phyloP scores from a whole-genome alignment of 169 alveolate species.

The Eimeria praecox region DNA sequence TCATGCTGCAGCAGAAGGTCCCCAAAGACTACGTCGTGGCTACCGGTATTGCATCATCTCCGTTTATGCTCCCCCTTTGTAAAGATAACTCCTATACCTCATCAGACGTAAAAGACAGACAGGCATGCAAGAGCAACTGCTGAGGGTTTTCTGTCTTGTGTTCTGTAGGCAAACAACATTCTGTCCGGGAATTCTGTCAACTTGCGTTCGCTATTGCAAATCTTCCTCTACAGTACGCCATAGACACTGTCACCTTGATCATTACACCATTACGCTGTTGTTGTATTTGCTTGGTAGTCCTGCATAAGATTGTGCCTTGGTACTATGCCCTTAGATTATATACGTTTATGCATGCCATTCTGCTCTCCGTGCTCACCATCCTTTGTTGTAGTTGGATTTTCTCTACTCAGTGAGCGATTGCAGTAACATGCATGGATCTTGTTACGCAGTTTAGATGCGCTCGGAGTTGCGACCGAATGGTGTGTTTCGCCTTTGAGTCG shows the following conservation, averaged over 20 bases:
- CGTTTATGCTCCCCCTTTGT: too few relatives aligned
- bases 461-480: neutral
- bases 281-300: too few relatives aligned
- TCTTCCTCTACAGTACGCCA: constrained; percentile 34
- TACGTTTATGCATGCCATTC: neutral
- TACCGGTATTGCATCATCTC: too few relatives aligned
- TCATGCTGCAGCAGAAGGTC: constrained; percentile 87
- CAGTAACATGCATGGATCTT: neutral
- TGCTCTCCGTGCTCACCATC: neutral
- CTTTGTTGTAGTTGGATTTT: neutral
- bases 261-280: neutral
- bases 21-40: constrained; percentile 89
- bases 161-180: constrained; percentile 76
- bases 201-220: constrained; percentile 78
- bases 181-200: constrained; percentile 80
- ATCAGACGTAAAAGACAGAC: neutral
- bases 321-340: too few relatives aligned
- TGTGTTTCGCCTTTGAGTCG: neutral
- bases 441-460: neutral
- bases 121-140: neutral
- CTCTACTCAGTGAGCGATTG: neutral
- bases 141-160: neutral
- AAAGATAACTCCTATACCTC: neutral
- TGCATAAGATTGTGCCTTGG: too few relatives aligned
- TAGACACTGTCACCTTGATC: neutral